Base-by-base conservation (phyloP, 768 basidiomycete genomes). In the Clitopilus passeckerianus region DNA sequence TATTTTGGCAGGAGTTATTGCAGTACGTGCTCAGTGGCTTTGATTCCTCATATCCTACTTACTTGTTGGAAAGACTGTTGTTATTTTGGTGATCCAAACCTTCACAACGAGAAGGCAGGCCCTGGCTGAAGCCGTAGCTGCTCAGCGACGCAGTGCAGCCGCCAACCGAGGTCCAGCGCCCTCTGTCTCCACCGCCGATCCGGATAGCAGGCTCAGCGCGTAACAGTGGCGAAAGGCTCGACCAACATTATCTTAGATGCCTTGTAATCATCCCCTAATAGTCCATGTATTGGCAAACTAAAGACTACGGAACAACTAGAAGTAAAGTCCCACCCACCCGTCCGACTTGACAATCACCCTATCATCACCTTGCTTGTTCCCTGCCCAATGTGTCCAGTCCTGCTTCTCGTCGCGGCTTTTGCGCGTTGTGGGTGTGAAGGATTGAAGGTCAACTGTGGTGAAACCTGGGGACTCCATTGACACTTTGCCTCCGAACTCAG, bases 1-100 rank as follows among this genome's bases (percentile, higher is more conserved):
- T 14, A 81, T 91, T 54, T 52, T 89, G 6, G 77, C 77, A n/a
- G 80, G 80, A 7, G 75, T 86, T 2, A 56, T 85, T 22, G 64
- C 82, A 34, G 89, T 89, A 64, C 61, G 77, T 70, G 20, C 6
- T 55, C 61, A 64, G n/a, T 15, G 15, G 3, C 37, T 43, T 14
- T 59, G 52, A 57, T 53, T 53, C 27, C 27, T 30, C 7, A 7
- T 30, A 3, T 4, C 4, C 27, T 7, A 30, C 7, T 30, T 7
- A 30, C 27, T 30, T 7, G n/a, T 7, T 30, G 27, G 27, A 30
- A 50, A 77, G 75, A 73, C 77, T 7, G 22, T 77, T 9, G 67
- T 57, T 34, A 67, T 61, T 4, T 68, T 77, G 7, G 67, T 77
- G 30, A 65, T 61, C 18, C 76, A 77, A 55, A 71, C 73, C 16